Base-by-base conservation (phyloP, 352 stramenopile genomes). In the Pythium sukuiense region DNA sequence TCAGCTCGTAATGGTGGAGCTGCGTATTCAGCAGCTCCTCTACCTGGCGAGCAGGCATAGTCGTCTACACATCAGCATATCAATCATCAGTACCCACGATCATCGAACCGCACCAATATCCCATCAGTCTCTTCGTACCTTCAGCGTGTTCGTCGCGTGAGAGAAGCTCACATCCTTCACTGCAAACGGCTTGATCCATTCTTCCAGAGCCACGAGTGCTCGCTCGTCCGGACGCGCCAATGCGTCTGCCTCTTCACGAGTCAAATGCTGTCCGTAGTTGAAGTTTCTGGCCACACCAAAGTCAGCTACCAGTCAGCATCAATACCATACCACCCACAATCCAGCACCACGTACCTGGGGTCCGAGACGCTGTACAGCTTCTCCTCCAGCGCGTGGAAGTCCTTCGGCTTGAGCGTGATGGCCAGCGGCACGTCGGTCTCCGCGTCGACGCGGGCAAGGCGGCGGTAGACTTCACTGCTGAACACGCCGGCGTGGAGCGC, bases 351-450 rank as follows among this genome's bases (percentile, higher is more conserved):
- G 37, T 78, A 90, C 80, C 48, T 70, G 8, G 85, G 85, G 56
- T 89, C 65, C 0, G 85, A 88, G 0, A 89, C 71, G 7, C 65
- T 49, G 65, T 77, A 91, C 29, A 93, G 72, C 29, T 63, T 68
- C 35, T 63, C 64, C 69, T 91, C 85, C 12, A 93, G 53, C 6
- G 61, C 59, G 16, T 63, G 59, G 67, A 88, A 90, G 75, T 91
- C 80, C 5, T 35, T 50, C 11, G 74, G 71, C 12, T 66, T 74
- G 35, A 93, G 65, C 12, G 81, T 79, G 26, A 93, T 72, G 18
- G 81, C 72, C 37, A 93, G 65, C 43, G 76, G 81, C 57, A 89
- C 76, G 26, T 77, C 39, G 27, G 73, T 60, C 16, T 87, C 71
- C 30, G 24, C 12, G 18, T 52, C 27, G 6, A 55, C 53, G 29